These are phyloP conservation scores for Papiliotrema flavescens DNA, from an alignment of 1,284 basidiomycete species.

Conservation along the genomic window DNA sequence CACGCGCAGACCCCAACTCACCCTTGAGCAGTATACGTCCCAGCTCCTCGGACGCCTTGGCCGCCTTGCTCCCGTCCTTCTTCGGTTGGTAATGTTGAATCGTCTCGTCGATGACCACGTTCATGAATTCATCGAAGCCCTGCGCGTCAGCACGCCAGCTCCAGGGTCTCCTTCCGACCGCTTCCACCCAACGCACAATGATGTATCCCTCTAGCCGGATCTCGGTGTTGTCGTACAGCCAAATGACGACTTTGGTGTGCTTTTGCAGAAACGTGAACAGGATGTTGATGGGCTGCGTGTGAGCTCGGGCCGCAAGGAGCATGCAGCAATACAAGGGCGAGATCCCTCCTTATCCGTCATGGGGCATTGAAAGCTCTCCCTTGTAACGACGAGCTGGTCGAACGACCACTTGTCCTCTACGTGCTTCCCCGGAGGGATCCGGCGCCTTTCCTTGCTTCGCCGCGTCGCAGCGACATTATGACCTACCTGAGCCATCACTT, in stretches of 20 bases:
- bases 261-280: slow-evolving; percentile 97
- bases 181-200: slow-evolving; percentile 57
- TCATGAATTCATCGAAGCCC: slow-evolving; percentile 99
- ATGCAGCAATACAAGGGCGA: neutral
- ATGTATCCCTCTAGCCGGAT: slow-evolving; percentile 97
- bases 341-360: neutral
- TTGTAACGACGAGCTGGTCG: no score
- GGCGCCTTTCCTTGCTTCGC: no score
- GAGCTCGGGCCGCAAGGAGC: neutral
- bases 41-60: slow-evolving; percentile 64
- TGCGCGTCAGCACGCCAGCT: slow-evolving; percentile 40
- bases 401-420: no score
- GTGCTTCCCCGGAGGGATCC: no score
- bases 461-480: no score
- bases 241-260: slow-evolving; percentile 80
- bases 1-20: no score
- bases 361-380: no score
- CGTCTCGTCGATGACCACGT: slow-evolving; percentile 93
- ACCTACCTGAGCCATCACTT: slow-evolving; percentile 95
- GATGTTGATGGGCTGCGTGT: slow-evolving; percentile 69
- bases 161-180: neutral
- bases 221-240: slow-evolving; percentile 96
- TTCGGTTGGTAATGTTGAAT: slow-evolving; percentile 68
- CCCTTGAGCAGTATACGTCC: slow-evolving; percentile 7
- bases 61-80: slow-evolving; percentile 77